phyloP scores from a whole-genome alignment of 192 early-diverging fungal genomes.

The Neocallimastix lanati region DNA sequence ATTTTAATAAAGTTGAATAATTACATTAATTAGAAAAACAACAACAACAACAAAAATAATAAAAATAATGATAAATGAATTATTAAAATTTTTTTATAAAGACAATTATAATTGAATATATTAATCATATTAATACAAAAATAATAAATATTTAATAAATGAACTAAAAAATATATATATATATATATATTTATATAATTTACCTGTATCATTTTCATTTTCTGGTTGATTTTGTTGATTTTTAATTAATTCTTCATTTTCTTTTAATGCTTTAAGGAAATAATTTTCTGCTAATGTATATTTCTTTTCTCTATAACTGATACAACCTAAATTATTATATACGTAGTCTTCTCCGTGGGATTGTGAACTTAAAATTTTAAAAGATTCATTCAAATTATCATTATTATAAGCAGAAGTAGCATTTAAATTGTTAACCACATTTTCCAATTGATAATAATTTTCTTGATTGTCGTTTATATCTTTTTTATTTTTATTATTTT shows the following conservation, averaged over 20 bases:
- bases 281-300: not conserved
- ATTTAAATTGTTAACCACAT: not conserved
- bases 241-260: not conserved
- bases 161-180: too few species aligned
- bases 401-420: not conserved
- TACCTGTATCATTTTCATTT: not conserved
- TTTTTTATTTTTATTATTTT: not conserved
- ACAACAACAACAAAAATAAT: too few species aligned
- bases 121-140: too few species aligned
- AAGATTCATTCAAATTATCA: not conserved
- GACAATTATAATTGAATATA: too few species aligned
- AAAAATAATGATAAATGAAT: too few species aligned
- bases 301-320: not conserved
- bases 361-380: not conserved
- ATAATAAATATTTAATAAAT: too few species aligned
- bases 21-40: too few species aligned
- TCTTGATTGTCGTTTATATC: not conserved
- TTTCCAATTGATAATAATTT: not conserved
- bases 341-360: not conserved
- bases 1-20: too few species aligned
- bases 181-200: too few species aligned
- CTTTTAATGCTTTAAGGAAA: not conserved
- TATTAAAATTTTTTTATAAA: too few species aligned
- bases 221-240: not conserved
- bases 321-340: not conserved